Percentiles rank a stretch among this genome's conserved stretches.
Conservation (phyloP, 768 basidiomycete species). For the Boletus rex-veris region DNA sequence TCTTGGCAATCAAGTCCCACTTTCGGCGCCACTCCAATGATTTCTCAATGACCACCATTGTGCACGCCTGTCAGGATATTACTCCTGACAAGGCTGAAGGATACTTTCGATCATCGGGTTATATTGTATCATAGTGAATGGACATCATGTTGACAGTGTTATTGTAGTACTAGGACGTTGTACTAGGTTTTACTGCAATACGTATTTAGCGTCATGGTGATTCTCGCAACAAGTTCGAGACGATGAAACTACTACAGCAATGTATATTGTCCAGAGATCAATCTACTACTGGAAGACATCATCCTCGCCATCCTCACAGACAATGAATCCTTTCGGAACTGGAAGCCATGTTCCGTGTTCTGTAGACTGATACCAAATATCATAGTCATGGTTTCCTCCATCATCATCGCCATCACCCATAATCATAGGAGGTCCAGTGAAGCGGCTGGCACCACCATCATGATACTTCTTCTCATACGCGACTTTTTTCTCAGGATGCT, state of each 20-base stretch:
- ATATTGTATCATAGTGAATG: neutral
- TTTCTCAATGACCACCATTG: neutral
- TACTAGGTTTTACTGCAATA: too few species aligned
- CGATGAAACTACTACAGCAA: too few species aligned
- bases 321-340: neutral
- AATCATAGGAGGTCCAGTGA: neutral
- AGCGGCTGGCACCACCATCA: neutral
- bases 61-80: neutral
- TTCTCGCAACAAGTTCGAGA: too few species aligned
- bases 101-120: slow-evolving; percentile 1
- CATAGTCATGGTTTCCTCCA: too few species aligned
- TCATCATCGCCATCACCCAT: too few species aligned
- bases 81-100: neutral
- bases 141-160: too few species aligned
- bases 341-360: neutral
- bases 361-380: neutral
- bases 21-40: neutral
- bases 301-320: neutral
- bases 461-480: neutral
- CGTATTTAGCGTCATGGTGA: too few species aligned
- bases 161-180: too few species aligned
- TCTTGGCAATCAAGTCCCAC: neutral
- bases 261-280: too few species aligned
- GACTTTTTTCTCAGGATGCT: neutral
- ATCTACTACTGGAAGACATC: neutral